Conservation (phyloP, 306 rosid species). For the Comarum palustre region DNA sequence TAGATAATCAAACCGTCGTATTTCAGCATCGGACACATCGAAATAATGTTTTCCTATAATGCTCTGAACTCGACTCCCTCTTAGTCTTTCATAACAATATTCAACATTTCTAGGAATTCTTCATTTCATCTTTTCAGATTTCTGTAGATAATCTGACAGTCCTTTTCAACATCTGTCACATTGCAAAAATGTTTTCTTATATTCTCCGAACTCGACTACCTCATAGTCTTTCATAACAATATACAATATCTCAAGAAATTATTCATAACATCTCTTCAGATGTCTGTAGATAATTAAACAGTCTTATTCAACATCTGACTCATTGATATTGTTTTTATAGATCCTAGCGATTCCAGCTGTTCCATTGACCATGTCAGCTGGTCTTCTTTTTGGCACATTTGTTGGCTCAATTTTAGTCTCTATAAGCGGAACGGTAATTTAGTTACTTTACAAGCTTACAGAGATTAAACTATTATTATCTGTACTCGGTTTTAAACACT, state of each 20-base stretch:
- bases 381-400: constrained; percentile 88
- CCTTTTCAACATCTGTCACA: background rate
- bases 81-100: background rate
- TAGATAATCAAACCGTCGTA: background rate
- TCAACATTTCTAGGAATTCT: constrained; percentile 6
- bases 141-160: too few species aligned
- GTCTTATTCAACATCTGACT: background rate
- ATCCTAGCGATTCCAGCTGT: constrained; percentile 93
- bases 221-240: background rate
- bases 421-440: constrained; percentile 84
- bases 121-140: background rate
- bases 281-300: background rate
- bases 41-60: background rate
- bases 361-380: constrained; percentile 95
- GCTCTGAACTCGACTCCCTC: background rate
- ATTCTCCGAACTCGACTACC: background rate
- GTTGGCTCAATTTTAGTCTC: constrained; percentile 85
- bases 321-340: constrained; percentile 37
- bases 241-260: constrained; percentile 11
- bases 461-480: background rate
- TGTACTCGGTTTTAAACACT: constrained; percentile 5
- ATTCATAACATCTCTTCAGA: background rate
- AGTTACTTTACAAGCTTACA: constrained; percentile 1
- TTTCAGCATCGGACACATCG: too few species aligned
- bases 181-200: too few species aligned